A percentile compares a stretch with the other conserved stretches of the same genome.
Evolutionary conservation across 176 grass and related monocot species (phyloP).

Genomic region (Cymbopogon citratus): DNA sequence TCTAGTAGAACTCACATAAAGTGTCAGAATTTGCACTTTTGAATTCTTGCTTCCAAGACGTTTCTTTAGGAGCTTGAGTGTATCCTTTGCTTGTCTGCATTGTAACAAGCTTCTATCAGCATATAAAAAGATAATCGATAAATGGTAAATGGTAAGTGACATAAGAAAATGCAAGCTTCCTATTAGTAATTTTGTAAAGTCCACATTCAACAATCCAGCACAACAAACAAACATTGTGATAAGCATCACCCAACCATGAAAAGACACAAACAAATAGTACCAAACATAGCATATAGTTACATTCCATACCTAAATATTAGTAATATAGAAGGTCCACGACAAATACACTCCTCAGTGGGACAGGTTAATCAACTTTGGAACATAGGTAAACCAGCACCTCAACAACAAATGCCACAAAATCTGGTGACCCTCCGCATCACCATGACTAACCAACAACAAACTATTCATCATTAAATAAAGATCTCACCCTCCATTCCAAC

Average conservation of each 20-base stretch:
- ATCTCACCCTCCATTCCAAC: constrained; percentile 17
- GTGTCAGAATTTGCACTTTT: constrained; percentile 89
- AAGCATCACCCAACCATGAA: constrained; percentile 23
- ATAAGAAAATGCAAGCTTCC: neutral
- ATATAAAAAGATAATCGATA: no score
- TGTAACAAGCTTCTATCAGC: constrained; percentile 31
- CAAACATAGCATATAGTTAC: neutral
- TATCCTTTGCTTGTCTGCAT: constrained; percentile 87
- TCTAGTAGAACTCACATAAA: constrained; percentile 62
- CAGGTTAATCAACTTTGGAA: neutral
- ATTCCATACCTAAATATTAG: neutral
- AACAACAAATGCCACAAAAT: constrained; percentile 22
- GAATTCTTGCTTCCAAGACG: constrained; percentile 88
- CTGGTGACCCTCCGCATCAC: neutral
- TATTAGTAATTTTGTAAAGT: neutral
- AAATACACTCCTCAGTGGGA: neutral
- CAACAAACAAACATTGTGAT: neutral
- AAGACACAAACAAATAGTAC: neutral
- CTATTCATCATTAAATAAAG: constrained; percentile 7
- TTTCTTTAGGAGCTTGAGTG: constrained; percentile 95
- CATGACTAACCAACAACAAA: constrained; percentile 7
- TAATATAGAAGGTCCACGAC: neutral
- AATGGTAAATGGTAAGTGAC: neutral
- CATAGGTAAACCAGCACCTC: neutral
- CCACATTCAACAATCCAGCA: neutral